A percentile compares a stretch with the other conserved stretches of the same genome.
phyloP scores from a whole-genome alignment of 805 yeast species.

The Tetrapisispora arboricola region DNA sequence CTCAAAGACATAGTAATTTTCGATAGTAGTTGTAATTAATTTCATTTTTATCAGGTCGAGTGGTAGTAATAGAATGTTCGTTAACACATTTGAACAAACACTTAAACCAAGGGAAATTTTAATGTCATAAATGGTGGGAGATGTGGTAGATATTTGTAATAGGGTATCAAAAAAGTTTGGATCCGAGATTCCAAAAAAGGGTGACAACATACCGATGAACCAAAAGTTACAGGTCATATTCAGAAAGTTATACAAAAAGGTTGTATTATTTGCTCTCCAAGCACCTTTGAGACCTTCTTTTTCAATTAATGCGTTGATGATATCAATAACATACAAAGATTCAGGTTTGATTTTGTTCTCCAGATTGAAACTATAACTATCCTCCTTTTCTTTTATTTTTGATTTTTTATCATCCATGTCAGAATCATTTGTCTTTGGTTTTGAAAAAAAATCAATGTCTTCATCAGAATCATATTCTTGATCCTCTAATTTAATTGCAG shows the following conservation, averaged over 20 bases:
- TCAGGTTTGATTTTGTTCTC: slow-evolving; percentile 39
- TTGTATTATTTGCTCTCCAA: slow-evolving; percentile 66
- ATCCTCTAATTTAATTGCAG: slow-evolving; percentile 7
- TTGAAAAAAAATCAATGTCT: slow-evolving; percentile 13
- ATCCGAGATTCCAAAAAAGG: slow-evolving; percentile 74
- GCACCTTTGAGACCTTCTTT: slow-evolving; percentile 64
- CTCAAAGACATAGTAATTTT: slow-evolving; percentile 9
- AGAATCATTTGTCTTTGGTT: neutral
- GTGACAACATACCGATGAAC: slow-evolving; percentile 81
- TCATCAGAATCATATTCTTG: slow-evolving; percentile 17
- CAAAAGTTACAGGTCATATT: slow-evolving; percentile 77
- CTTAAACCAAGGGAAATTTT: slow-evolving; percentile 35
- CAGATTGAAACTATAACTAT: slow-evolving; percentile 7
- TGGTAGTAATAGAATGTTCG: slow-evolving; percentile 69
- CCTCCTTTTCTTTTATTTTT: neutral
- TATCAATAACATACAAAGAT: slow-evolving; percentile 53
- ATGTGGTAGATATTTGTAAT: slow-evolving; percentile 19
- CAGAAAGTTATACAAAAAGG: slow-evolving; percentile 68
- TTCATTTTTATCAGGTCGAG: slow-evolving; percentile 71
- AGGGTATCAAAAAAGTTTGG: slow-evolving; percentile 76
- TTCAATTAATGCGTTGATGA: slow-evolving; percentile 51
- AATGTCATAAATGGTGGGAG: neutral
- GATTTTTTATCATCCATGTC: neutral
- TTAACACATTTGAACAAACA: slow-evolving; percentile 57
- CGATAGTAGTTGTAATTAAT: slow-evolving; percentile 60